Conservation (phyloP, 164 flowering plant species). For the Piper longum region DNA sequence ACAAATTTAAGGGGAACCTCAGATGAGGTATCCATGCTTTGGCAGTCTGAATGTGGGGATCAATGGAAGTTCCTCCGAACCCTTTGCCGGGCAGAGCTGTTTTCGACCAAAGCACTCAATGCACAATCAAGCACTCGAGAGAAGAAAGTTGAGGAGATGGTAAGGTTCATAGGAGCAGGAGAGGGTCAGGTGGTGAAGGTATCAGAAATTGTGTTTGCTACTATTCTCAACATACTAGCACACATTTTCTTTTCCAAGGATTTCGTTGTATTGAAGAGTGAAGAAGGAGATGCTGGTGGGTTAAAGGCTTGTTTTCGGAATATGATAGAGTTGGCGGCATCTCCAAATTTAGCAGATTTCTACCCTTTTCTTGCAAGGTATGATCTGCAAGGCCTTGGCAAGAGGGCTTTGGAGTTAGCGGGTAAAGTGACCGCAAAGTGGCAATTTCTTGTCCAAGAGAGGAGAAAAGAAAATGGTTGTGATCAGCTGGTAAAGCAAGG, state of each 20-base stretch:
- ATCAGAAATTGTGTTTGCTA: conserved; percentile 11
- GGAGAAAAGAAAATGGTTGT: background rate
- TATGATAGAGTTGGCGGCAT: conserved; percentile 1
- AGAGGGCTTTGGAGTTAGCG: background rate
- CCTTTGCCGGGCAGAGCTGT: conserved; percentile 21
- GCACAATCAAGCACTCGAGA: conserved; percentile 17
- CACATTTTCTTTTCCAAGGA: conserved; percentile 15
- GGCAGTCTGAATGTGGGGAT: conserved; percentile 16
- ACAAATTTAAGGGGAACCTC: background rate
- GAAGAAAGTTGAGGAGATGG: conserved; percentile 12
- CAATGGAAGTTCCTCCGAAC: conserved; percentile 23
- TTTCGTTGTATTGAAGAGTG: conserved; percentile 8
- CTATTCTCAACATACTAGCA: conserved; percentile 14
- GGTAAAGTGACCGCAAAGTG: background rate
- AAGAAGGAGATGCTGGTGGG: background rate
- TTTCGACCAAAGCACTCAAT: conserved; percentile 17
- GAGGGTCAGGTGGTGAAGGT: conserved; percentile 13
- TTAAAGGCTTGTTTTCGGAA: background rate
- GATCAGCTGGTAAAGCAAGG: background rate
- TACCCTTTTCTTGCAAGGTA: background rate
- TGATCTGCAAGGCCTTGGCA: conserved; percentile 2
- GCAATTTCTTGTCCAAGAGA: background rate
- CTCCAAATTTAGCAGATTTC: conserved; percentile 3
- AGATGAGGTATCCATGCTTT: conserved; percentile 3
- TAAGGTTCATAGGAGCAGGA: conserved; percentile 4